These are phyloP conservation scores for Ogataea kodamae DNA, from an alignment of 805 yeast species.

Conservation along the genomic window DNA sequence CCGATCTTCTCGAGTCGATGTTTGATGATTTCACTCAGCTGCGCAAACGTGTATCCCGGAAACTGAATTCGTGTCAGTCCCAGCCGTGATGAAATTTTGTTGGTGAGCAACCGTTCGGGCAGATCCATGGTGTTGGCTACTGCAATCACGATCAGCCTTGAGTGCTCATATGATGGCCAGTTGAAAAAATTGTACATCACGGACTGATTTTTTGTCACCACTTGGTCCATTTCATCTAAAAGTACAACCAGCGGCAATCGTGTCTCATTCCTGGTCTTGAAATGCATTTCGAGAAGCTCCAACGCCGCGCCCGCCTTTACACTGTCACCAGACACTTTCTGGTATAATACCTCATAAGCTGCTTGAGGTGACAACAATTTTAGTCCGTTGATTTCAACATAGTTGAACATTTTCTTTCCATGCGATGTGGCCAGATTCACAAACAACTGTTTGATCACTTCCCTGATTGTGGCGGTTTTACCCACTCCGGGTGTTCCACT, in stretches of 20 bases:
- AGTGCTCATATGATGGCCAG: slow-evolving; percentile 86
- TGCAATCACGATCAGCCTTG: slow-evolving; percentile 83
- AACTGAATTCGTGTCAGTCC: slow-evolving; percentile 87
- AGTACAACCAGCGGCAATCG: slow-evolving; percentile 65
- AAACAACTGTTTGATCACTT: slow-evolving; percentile 70
- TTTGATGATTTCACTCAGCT: slow-evolving; percentile 70
- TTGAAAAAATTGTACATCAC: slow-evolving; percentile 95
- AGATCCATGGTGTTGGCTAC: slow-evolving; percentile 97
- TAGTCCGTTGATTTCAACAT: slow-evolving; percentile 86
- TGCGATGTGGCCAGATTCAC: slow-evolving; percentile 20
- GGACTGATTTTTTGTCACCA: slow-evolving; percentile 75
- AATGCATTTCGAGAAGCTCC: slow-evolving; percentile 66
- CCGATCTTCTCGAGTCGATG: slow-evolving; percentile 58
- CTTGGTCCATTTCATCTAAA: slow-evolving; percentile 90
- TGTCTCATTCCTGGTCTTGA: slow-evolving; percentile 37
- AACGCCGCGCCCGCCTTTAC: slow-evolving; percentile 64
- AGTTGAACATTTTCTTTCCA: slow-evolving; percentile 48
- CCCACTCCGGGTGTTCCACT: slow-evolving; percentile 99
- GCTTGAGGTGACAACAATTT: slow-evolving; percentile 74
- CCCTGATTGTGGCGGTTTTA: slow-evolving; percentile 89
- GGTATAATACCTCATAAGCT: slow-evolving; percentile 83
- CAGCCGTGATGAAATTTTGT: slow-evolving; percentile 85
- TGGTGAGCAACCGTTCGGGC: slow-evolving; percentile 83
- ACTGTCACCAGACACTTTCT: slow-evolving; percentile 57
- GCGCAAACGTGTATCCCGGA: slow-evolving; percentile 80